Percentiles rank a stretch among this genome's conserved stretches.
phyloP scores from a whole-genome alignment of 768 basidiomycete genomes.

The Steccherinum ochraceum region DNA sequence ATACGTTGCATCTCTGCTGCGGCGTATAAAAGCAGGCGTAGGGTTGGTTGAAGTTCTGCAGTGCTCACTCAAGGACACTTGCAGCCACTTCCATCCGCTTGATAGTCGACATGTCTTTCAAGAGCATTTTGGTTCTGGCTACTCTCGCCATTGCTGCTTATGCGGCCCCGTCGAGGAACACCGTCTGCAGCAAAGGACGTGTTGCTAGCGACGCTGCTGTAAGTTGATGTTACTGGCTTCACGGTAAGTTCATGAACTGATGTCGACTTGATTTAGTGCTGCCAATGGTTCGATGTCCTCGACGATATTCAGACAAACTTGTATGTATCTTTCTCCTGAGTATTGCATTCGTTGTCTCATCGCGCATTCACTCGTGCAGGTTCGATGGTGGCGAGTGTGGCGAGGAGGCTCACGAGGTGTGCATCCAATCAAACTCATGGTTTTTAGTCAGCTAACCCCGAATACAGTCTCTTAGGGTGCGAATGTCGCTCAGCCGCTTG shows the following conservation, averaged over 20 bases:
- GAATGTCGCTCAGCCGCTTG: not conserved
- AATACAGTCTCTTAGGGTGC: not conserved
- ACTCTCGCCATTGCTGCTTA: not conserved
- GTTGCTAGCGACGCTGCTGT: not conserved
- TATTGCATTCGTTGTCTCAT: not conserved
- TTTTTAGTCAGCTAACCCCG: not conserved
- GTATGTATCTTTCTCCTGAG: slow-evolving; percentile 1
- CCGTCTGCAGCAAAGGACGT: not conserved
- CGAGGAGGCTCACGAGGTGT: slow-evolving; percentile 25
- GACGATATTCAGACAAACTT: slow-evolving; percentile 33
- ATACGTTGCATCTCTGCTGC: not conserved
- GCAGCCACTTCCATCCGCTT: not conserved
- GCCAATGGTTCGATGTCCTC: slow-evolving; percentile 33
- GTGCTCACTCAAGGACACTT: not conserved
- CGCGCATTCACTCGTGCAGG: slow-evolving; percentile 1
- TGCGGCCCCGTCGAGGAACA: not conserved
- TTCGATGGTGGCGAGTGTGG: slow-evolving; percentile 31
- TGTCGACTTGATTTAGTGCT: too few species aligned
- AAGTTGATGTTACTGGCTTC: too few species aligned
- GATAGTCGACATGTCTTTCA: slow-evolving; percentile 1
- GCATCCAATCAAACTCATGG: not conserved
- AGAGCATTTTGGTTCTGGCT: not conserved
- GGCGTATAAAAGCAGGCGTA: not conserved
- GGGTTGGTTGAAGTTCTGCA: not conserved
- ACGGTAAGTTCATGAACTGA: too few species aligned